Evolutionary conservation across 306 rosid species (phyloP), one percentile per base, ranked within the genome.

Genomic region (Castanea sativa): DNA sequence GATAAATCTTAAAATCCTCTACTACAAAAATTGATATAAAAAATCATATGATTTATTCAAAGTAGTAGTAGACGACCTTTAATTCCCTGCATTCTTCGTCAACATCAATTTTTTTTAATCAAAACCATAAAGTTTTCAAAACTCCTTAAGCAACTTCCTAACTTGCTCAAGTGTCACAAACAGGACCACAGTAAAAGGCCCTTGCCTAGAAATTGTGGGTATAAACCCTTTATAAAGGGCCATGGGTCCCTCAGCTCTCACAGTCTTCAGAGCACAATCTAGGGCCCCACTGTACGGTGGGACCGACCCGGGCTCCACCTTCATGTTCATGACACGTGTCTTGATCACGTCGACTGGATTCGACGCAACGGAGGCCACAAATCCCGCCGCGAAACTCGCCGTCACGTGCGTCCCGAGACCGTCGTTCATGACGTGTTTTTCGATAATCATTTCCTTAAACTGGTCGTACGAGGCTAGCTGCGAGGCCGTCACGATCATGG

Each of bases 401-500:
- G 88, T 80, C 80, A 92, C 94, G 87, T 94, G 98, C 3, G 92
- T 90, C 56, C 89, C 90, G 6, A 94, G 75, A 19, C 97, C 98
- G 18, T 94, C 98, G 6, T 58, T 76, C 92, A 88, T 92, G 85
- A 84, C 65, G 2, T 87, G 88, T 32, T 74, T 86, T 18, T 73
- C 92, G n/a, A 92, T 15, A 5, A 94, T 85, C 71, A 63, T 85
- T 78, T 94, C 98, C 82, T 94, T 94, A 27, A 90, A 82, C 80
- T 90, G 85, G 51, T 93, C 98, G 71, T 93, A 94, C 59, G 96
- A 87, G 23, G 96, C 98, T 51, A 94, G 67, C 76, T 94, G 98
- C 12, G 98, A 92, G 49, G 98, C 97, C 71, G 98, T 93, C 60
- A 92, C 98, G 69, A 93, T 88, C 98, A 93, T 93, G 16, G 97